These are phyloP conservation scores for Tuber borchii DNA, from an alignment of 495 filamentous ascomycete genomes.

Conservation along the genomic window DNA sequence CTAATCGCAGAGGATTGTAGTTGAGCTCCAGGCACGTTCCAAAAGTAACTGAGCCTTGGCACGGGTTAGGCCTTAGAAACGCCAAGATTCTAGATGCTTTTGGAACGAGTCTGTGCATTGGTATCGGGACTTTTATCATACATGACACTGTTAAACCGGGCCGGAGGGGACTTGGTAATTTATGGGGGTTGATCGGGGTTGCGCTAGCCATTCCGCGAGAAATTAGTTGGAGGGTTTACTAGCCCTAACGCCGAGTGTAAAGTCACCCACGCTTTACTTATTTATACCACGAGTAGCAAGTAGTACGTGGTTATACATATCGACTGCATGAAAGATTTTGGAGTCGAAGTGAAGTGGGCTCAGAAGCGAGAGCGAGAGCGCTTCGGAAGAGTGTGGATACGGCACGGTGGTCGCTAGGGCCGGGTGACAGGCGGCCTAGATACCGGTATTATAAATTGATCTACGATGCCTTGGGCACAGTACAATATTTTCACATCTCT, in stretches of 20 bases:
- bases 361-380: neutral
- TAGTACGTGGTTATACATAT: conserved; percentile 2
- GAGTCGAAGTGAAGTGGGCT: neutral
- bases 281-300: neutral
- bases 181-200: neutral
- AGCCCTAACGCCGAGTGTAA: neutral
- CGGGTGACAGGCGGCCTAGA: neutral
- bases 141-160: neutral
- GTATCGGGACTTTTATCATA: neutral
- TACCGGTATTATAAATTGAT: neutral
- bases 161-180: neutral
- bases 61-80: neutral
- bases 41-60: neutral
- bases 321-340: neutral
- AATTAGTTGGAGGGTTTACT: neutral
- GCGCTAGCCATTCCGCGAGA: neutral
- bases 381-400: neutral
- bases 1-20: neutral
- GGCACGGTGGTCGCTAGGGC: neutral
- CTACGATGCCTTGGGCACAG: neutral
- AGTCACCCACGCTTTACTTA: neutral
- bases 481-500: no score
- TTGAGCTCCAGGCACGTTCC: neutral
- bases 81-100: neutral
- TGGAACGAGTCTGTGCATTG: neutral